Conservation (phyloP, 169 alveolate species). For the Plasmodium sp. region DNA sequence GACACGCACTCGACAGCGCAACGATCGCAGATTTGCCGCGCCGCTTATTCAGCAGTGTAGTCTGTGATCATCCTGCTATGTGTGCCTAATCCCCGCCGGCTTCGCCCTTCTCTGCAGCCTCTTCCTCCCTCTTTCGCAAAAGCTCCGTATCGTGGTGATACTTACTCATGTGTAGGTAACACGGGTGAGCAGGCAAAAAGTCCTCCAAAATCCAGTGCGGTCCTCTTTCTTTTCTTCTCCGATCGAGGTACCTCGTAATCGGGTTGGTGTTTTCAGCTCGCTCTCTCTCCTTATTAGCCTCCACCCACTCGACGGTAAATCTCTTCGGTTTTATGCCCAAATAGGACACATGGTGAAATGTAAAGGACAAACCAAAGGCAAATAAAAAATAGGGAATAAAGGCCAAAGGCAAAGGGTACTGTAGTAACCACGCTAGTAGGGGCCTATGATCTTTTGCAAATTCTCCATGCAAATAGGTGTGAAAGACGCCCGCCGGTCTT, state of each 20-base stretch:
- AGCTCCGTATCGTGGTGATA: constrained; percentile 87
- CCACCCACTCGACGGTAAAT: constrained; percentile 90
- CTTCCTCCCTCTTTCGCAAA: constrained; percentile 70
- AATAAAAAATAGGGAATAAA: constrained; percentile 84
- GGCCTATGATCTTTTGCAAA: constrained; percentile 89
- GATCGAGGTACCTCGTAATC: constrained; percentile 87
- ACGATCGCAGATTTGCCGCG: background rate
- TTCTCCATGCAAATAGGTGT: constrained; percentile 90
- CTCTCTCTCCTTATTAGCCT: constrained; percentile 90
- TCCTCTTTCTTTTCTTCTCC: constrained; percentile 91
- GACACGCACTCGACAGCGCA: background rate
- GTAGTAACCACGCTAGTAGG: constrained; percentile 82
- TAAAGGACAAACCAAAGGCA: constrained; percentile 82
- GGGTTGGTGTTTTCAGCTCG: constrained; percentile 92
- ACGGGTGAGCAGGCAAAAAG: constrained; percentile 89
- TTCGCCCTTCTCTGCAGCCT: constrained; percentile 48
- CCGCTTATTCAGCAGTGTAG: background rate
- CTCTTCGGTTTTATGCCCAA: constrained; percentile 91
- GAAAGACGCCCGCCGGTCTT: constrained; percentile 91
- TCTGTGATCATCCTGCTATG: background rate
- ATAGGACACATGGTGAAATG: constrained; percentile 83
- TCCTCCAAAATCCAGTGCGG: constrained; percentile 89
- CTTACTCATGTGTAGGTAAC: constrained; percentile 82
- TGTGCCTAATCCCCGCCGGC: constrained; percentile 4
- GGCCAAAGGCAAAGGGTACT: constrained; percentile 80